Conservation (phyloP, 805 yeast genomes). For the Lachancea mirantina region DNA sequence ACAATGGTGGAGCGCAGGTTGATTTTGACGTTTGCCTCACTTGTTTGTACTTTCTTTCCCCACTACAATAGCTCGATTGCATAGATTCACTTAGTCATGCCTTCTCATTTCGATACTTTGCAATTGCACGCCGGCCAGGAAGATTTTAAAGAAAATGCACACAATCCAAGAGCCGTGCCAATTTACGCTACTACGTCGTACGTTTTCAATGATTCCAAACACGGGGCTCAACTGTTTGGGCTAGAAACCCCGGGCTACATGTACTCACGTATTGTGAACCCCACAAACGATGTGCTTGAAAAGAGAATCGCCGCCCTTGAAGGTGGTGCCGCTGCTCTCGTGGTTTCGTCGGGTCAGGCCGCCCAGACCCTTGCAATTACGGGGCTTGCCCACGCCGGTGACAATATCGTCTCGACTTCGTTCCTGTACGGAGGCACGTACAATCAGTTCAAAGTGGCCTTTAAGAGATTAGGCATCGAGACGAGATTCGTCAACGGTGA, state of each 20-base stretch:
- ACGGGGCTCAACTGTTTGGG: constrained; percentile 88
- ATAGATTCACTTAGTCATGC: constrained; percentile 31
- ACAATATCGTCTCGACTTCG: constrained; percentile 81
- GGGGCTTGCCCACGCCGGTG: constrained; percentile 81
- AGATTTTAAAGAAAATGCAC: constrained; percentile 50
- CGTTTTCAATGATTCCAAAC: constrained; percentile 79
- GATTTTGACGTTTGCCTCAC: no score
- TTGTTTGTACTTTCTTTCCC: no score
- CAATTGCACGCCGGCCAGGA: constrained; percentile 95
- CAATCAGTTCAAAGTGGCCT: constrained; percentile 88
- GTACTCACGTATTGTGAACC: constrained; percentile 87
- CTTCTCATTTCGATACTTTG: constrained; percentile 77
- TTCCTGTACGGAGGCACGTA: constrained; percentile 93
- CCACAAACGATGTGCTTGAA: constrained; percentile 88
- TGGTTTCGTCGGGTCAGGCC: constrained; percentile 93
- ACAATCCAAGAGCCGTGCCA: constrained; percentile 83
- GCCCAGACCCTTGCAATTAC: constrained; percentile 84
- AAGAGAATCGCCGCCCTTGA: constrained; percentile 89
- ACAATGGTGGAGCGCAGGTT: no score
- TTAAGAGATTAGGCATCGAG: constrained; percentile 83
- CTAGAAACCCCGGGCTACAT: constrained; percentile 78
- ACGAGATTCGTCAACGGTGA: constrained; percentile 83
- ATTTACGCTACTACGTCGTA: constrained; percentile 88
- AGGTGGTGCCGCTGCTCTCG: constrained; percentile 85
- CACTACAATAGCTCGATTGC: no score